phyloP scores from a whole-genome alignment of 169 alveolate species.

The Plasmodium falciparum region DNA sequence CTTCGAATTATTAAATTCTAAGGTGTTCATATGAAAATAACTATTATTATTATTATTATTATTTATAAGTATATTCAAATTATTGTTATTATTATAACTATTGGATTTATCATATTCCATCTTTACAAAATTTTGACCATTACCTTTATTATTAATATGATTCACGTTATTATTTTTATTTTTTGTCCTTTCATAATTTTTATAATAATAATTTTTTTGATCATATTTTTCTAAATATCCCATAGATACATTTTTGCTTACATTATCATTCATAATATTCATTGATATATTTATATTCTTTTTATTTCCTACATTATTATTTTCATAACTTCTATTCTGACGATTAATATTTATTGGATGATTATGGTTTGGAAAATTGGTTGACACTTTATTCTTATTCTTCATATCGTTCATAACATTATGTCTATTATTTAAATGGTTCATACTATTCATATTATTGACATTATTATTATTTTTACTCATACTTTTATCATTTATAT shows the following conservation, averaged over 20 bases:
- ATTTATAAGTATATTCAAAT: not conserved
- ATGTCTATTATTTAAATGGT: not conserved
- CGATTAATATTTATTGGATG: constrained; percentile 6
- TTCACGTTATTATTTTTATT: constrained; percentile 7
- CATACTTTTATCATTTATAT: not conserved
- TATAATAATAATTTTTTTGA: constrained; percentile 24
- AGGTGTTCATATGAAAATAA: constrained; percentile 3
- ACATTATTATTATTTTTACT: constrained; percentile 5
- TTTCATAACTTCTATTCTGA: constrained; percentile 7
- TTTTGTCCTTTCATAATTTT: constrained; percentile 11
- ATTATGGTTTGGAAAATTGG: not conserved
- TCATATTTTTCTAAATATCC: constrained; percentile 33
- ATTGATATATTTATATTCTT: not conserved
- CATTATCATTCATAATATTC: constrained; percentile 10
- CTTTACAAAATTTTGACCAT: not conserved
- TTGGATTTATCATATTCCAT: not conserved
- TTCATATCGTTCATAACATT: not conserved
- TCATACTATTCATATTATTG: constrained; percentile 4
- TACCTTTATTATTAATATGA: not conserved
- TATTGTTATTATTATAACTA: constrained; percentile 11
- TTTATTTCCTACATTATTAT: constrained; percentile 5
- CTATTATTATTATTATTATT: not conserved
- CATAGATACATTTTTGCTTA: not conserved
- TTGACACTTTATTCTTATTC: not conserved
- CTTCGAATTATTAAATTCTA: not conserved